phyloP scores from a whole-genome alignment of 2,329 filamentous ascomycete species.

The Juglanconis juglandina region DNA sequence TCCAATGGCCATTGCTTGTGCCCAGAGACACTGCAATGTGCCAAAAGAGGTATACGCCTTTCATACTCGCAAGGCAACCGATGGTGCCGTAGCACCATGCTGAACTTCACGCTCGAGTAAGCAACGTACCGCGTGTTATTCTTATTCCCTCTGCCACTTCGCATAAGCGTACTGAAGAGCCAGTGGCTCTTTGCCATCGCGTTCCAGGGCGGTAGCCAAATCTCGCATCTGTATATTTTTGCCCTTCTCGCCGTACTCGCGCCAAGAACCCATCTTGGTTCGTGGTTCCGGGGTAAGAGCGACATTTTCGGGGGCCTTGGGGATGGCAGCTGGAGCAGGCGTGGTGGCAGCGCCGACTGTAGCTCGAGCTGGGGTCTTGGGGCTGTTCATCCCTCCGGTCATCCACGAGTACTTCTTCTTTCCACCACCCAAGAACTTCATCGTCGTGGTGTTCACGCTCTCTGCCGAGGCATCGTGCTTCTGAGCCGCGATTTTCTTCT shows the following conservation, averaged over 20 bases:
- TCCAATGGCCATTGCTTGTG: too few species aligned
- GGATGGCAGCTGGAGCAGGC: slow-evolving; percentile 13
- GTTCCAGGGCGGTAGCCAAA: slow-evolving; percentile 73
- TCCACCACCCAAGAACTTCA: slow-evolving; percentile 59
- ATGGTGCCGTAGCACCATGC: not conserved
- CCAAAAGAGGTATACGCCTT: not conserved
- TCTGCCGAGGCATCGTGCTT: slow-evolving; percentile 75
- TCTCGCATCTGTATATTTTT: slow-evolving; percentile 81
- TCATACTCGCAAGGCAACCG: not conserved
- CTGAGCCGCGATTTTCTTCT: slow-evolving; percentile 70
- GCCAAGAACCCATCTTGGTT: slow-evolving; percentile 68
- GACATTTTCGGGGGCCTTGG: slow-evolving; percentile 31
- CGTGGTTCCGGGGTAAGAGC: slow-evolving; percentile 55
- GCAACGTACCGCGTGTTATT: slow-evolving; percentile 27
- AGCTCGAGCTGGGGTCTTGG: slow-evolving; percentile 29
- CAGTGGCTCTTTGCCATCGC: slow-evolving; percentile 66
- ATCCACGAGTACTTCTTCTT: slow-evolving; percentile 74
- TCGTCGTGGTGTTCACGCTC: slow-evolving; percentile 76
- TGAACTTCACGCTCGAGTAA: not conserved
- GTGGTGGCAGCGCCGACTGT: slow-evolving; percentile 23
- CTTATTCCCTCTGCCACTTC: slow-evolving; percentile 46
- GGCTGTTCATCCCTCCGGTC: slow-evolving; percentile 57
- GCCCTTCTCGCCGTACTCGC: slow-evolving; percentile 75
- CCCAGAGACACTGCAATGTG: too few species aligned
- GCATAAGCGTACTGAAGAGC: slow-evolving; percentile 59